Base-by-base conservation (phyloP, 1,284 basidiomycete genomes). In the Cronartium ribicola region DNA sequence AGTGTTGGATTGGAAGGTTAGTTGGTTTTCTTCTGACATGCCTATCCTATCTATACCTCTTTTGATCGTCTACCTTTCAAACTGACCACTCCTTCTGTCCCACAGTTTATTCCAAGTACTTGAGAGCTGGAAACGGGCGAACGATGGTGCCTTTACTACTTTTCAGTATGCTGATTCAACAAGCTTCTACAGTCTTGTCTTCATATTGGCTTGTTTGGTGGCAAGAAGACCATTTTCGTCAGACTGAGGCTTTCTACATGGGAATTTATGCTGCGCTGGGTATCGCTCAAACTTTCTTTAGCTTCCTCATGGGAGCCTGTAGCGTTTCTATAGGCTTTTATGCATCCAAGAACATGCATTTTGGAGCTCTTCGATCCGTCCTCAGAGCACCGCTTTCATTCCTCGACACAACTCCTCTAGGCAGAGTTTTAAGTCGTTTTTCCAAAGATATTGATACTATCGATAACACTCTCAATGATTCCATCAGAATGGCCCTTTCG, bases 391-490 rank as follows among this genome's bases (percentile, higher is more conserved):
- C 64, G 44, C n/a, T 66, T 22, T 7, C 40, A 8, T 66, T 66
- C 43, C 51, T 66, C 39, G 64, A 66, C 43, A 66, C 64, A 2
- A 66, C 64, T 5, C 64, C 64, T 43, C 43, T 66, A 17, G 64
- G 64, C 7, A 43, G 64, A 48, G 51, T 66, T 22, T 37, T 66
- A 40, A 66, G 51, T 46, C 64, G 64, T 22, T 40, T 66, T 11
- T 44, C 40, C n/a, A 66, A 66, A 46, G 90, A 94, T 81, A 87
- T 93, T 65, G 92, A 95, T 80, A 92, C 91, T 0, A 85, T 94
- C 73, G 93, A 95, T 81, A 94, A 92, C 79, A 84, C 83, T 60
- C 82, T 85, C 41, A 79, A 79, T 44, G 80, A 82, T 74, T 77
- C 79, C 8, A 75, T 79, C 37, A 75, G 76, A 29, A 79, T 78